Evolutionary conservation across 441 rosid genomes (phyloP).

Genomic region (Corymbia calophylla): DNA sequence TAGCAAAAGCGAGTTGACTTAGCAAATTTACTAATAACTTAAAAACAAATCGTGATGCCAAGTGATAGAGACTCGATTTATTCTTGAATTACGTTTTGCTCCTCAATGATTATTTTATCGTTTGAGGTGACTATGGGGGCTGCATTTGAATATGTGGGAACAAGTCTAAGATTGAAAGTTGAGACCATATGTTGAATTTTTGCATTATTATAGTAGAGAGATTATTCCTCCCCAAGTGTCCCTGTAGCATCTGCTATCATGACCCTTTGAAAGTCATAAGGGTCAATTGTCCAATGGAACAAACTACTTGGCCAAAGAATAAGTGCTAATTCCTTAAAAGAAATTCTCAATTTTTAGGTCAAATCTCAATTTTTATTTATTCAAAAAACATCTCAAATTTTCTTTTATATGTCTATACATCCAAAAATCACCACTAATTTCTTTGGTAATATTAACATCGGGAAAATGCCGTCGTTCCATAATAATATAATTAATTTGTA

Average conservation of each 20-base stretch:
- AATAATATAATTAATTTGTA: no score
- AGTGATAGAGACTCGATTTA: background rate
- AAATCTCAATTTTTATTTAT: background rate
- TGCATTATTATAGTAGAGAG: background rate
- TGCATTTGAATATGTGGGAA: background rate
- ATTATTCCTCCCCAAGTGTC: background rate
- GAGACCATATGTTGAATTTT: background rate
- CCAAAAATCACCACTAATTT: background rate
- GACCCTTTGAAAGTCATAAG: background rate
- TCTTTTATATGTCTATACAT: background rate
- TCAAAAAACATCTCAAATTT: background rate
- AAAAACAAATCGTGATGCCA: background rate
- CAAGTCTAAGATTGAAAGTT: background rate
- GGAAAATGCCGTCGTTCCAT: background rate
- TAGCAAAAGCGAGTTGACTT: background rate
- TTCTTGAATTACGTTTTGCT: background rate
- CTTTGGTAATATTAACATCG: accelerated
- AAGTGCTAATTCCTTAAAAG: background rate
- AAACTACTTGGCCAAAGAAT: background rate
- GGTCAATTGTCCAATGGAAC: background rate
- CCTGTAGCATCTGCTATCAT: background rate
- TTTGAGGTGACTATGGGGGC: background rate
- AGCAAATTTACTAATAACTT: background rate
- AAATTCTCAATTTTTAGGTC: background rate
- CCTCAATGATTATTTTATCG: background rate